A percentile compares a stretch with the other conserved stretches of the same genome.
Conservation (phyloP, 495 filamentous ascomycete genomes). For the Penicillium canescens region DNA sequence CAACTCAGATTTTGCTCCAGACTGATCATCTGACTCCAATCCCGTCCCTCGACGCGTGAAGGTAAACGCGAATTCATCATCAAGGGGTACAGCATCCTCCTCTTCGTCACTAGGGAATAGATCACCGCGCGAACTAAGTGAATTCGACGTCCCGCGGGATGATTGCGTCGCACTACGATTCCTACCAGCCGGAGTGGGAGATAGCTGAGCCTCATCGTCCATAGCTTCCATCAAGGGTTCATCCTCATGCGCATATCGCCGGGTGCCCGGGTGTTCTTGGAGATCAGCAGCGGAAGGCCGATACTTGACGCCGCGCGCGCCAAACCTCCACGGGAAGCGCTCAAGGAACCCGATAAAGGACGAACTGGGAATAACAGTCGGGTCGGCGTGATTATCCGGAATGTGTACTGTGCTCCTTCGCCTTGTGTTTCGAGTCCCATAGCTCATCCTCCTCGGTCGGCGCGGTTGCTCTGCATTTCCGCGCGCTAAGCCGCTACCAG, state of each 20-base stretch:
- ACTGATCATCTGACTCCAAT: slow-evolving; percentile 64
- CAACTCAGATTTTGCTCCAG: slow-evolving; percentile 67
- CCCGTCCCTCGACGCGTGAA: slow-evolving; percentile 66
- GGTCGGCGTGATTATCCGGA: slow-evolving; percentile 66
- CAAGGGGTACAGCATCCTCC: slow-evolving; percentile 87
- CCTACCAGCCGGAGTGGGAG: slow-evolving; percentile 47
- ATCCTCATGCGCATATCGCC: slow-evolving; percentile 54
- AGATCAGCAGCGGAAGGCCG: slow-evolving; percentile 89
- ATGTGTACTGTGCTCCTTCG: slow-evolving; percentile 65
- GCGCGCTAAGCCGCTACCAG: slow-evolving; percentile 63
- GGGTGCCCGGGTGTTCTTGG: slow-evolving; percentile 76
- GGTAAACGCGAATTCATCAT: slow-evolving; percentile 87
- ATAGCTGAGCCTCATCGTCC: slow-evolving; percentile 41
- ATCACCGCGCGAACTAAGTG: slow-evolving; percentile 88
- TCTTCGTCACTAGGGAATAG: slow-evolving; percentile 93
- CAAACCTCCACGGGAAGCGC: slow-evolving; percentile 81
- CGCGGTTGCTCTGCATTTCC: slow-evolving; percentile 62
- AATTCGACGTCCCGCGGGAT: slow-evolving; percentile 85
- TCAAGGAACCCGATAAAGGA: slow-evolving; percentile 84
- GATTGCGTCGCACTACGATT: slow-evolving; percentile 77
- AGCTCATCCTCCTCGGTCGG: slow-evolving; percentile 82
- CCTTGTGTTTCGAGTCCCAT: slow-evolving; percentile 66
- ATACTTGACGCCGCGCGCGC: slow-evolving; percentile 77
- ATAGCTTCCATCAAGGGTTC: slow-evolving; percentile 72
- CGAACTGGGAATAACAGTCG: slow-evolving; percentile 87